These are phyloP conservation scores for Nitzschia sp. DNA, from an alignment of 108 stramenopile species.

Conservation along the genomic window DNA sequence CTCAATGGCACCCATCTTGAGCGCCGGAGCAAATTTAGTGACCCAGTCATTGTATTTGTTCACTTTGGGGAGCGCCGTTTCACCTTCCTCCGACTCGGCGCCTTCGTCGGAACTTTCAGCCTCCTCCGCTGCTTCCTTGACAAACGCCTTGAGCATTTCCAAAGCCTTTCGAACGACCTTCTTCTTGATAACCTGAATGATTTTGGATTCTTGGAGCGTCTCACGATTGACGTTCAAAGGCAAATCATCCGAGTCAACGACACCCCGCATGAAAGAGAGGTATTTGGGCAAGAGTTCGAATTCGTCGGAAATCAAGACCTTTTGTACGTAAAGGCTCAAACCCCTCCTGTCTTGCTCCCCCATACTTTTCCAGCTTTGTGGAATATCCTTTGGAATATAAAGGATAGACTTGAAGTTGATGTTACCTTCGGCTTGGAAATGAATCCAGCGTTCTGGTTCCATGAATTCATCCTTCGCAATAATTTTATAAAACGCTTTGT, in stretches of 20 bases:
- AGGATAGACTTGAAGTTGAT: slow-evolving; percentile 99
- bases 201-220: slow-evolving; percentile 96
- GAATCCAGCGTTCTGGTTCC: slow-evolving; percentile 88
- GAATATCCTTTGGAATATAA: slow-evolving; percentile 87
- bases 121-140: slow-evolving; percentile 48
- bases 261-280: slow-evolving; percentile 94
- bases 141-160: slow-evolving; percentile 92
- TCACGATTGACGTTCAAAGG: slow-evolving; percentile 99
- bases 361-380: slow-evolving; percentile 44
- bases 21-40: slow-evolving; percentile 87
- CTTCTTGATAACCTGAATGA: slow-evolving; percentile 98
- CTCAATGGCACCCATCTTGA: slow-evolving; percentile 98
- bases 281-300: slow-evolving; percentile 97
- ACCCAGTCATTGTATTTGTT: slow-evolving; percentile 93
- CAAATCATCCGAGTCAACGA: slow-evolving; percentile 99
- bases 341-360: slow-evolving; percentile 45
- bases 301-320: slow-evolving; percentile 98
- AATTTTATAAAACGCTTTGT: slow-evolving; percentile 89
- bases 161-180: slow-evolving; percentile 98
- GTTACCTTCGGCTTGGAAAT: slow-evolving; percentile 99
- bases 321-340: slow-evolving; percentile 93
- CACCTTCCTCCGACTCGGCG: slow-evolving; percentile 53
- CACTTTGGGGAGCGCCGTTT: slow-evolving; percentile 36
- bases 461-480: slow-evolving; percentile 32
- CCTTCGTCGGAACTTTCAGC: slow-evolving; percentile 47